phyloP scores from a whole-genome alignment of 1,139 yeast genomes.

The Pichia sp. region DNA sequence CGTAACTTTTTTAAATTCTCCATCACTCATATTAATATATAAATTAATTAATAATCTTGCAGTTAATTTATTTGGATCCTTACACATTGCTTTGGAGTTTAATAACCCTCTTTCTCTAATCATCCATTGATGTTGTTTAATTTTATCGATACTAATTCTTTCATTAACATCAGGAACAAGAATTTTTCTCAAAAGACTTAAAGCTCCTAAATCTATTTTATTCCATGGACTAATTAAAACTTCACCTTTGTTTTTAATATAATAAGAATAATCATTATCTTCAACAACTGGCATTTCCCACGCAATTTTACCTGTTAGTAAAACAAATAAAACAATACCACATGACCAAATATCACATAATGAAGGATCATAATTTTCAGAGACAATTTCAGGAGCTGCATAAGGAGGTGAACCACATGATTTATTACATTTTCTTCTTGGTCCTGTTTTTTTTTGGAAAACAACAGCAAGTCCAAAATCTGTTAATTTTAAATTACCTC shows the following conservation, averaged over 20 bases:
- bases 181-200: constrained; percentile 46
- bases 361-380: constrained; percentile 45
- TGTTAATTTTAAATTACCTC: constrained; percentile 57
- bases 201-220: constrained; percentile 39
- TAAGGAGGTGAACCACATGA: constrained; percentile 68
- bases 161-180: constrained; percentile 41
- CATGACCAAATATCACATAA: constrained; percentile 59
- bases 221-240: constrained; percentile 45
- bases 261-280: constrained; percentile 43
- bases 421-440: constrained; percentile 46
- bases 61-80: constrained; percentile 42
- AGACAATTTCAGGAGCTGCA: constrained; percentile 62
- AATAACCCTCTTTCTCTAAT: constrained; percentile 37
- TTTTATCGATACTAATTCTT: constrained; percentile 36
- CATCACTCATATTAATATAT: constrained; percentile 43
- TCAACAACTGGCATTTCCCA: constrained; percentile 53
- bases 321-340: constrained; percentile 54
- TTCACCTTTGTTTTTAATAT: constrained; percentile 39
- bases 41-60: constrained; percentile 39
- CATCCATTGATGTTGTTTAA: constrained; percentile 50
- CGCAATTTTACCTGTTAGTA: constrained; percentile 57
- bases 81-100: constrained; percentile 40
- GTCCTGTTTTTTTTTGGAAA: constrained; percentile 54
- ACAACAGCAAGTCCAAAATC: constrained; percentile 66
- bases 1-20: constrained; percentile 32